Percentiles rank a stretch among this genome's conserved stretches.
These are phyloP conservation scores for Malbranchea zuffiana DNA, from an alignment of 2,329 filamentous ascomycete species.

Conservation along the genomic window DNA sequence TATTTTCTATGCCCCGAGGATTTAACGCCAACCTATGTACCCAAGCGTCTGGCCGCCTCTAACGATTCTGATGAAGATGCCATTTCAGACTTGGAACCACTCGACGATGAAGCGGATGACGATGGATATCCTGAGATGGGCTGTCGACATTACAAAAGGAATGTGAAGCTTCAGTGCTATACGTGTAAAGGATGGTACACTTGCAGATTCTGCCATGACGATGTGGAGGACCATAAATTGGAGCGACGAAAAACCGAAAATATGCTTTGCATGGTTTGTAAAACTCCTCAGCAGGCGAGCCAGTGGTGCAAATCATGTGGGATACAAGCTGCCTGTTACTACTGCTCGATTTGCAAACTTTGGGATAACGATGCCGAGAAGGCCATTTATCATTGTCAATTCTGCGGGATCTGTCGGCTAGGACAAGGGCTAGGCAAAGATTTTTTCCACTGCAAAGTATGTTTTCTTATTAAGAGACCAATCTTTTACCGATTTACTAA, in stretches of 20 bases:
- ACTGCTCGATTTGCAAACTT: conserved; percentile 86
- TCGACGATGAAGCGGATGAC: conserved; percentile 21
- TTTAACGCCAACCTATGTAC: conserved; percentile 55
- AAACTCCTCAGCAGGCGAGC: conserved; percentile 68
- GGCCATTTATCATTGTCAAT: conserved; percentile 88
- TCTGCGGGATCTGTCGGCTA: conserved; percentile 89
- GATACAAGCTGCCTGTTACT: conserved; percentile 72
- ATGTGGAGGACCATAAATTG: conserved; percentile 64
- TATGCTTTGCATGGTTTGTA: conserved; percentile 96
- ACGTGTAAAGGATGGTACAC: conserved; percentile 88
- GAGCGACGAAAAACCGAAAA: conserved; percentile 76
- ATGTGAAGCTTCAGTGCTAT: conserved; percentile 90
- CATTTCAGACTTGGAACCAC: neutral
- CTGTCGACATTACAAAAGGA: conserved; percentile 86
- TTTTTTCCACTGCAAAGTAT: conserved; percentile 94
- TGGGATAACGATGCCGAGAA: conserved; percentile 92
- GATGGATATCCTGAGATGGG: conserved; percentile 48
- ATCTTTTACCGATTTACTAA: conserved; percentile 8
- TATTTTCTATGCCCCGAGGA: conserved; percentile 44
- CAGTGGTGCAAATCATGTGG: conserved; percentile 70
- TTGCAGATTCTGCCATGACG: conserved; percentile 88
- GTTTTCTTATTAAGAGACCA: conserved; percentile 12
- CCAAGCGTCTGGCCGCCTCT: conserved; percentile 24
- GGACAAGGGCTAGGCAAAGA: conserved; percentile 84
- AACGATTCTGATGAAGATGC: conserved; percentile 9